Evolutionary conservation across 1,284 basidiomycete species (phyloP).

Genomic region (Puccinia polysora): DNA sequence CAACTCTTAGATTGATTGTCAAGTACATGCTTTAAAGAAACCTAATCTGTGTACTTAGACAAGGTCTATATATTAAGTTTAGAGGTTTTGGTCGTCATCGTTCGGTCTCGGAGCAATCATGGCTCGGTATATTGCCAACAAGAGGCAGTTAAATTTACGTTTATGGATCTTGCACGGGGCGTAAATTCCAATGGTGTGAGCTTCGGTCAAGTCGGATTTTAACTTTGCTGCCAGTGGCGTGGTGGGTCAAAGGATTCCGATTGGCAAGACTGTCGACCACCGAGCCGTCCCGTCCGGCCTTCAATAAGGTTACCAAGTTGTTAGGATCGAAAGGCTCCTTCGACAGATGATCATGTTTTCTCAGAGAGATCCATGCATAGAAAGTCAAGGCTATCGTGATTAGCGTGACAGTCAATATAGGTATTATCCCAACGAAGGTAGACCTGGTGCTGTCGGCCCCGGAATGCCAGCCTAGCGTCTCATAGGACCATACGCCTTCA

Average conservation of each 20-base stretch:
- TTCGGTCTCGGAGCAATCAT: too few species aligned
- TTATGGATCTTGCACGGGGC: background rate
- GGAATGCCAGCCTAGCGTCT: constrained; percentile 27
- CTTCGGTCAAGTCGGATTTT: constrained; percentile 19
- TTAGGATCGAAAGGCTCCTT: constrained; percentile 35
- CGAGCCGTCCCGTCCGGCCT: constrained; percentile 21
- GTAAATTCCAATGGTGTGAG: constrained; percentile 17
- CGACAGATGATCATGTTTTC: background rate
- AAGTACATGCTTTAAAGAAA: too few species aligned
- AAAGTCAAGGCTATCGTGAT: constrained; percentile 12
- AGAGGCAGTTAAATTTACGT: too few species aligned
- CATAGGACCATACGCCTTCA: constrained; percentile 19
- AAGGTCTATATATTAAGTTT: too few species aligned
- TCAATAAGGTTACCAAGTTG: constrained; percentile 24
- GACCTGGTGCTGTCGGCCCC: background rate
- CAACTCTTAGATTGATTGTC: too few species aligned
- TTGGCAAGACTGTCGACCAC: constrained; percentile 13
- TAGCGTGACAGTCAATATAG: constrained; percentile 10
- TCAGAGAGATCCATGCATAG: constrained; percentile 16
- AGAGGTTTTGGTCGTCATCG: too few species aligned
- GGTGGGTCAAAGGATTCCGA: background rate
- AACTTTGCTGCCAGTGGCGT: background rate
- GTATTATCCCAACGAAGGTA: constrained; percentile 17
- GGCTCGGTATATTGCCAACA: too few species aligned
- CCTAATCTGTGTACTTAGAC: too few species aligned